Base-by-base conservation (phyloP, 2,329 filamentous ascomycete genomes). In the Colletotrichum gigasporum region DNA sequence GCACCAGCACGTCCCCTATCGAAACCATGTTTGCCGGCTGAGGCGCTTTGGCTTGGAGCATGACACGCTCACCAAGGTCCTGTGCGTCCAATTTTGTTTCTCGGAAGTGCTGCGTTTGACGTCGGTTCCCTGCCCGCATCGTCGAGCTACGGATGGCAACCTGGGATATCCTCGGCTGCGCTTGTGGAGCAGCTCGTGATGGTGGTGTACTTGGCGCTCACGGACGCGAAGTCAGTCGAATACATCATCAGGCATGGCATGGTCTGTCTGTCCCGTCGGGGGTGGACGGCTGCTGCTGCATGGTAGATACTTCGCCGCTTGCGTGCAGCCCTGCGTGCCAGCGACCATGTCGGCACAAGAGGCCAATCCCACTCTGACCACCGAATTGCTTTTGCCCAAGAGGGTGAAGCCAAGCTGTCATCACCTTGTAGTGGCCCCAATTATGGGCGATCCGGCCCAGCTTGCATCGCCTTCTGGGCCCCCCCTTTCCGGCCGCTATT, bases 291-390 rank as follows among this genome's bases (percentile, higher is more conserved):
- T n/a, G n/a, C n/a, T n/a, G n/a, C n/a, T n/a, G n/a, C n/a, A n/a
- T n/a, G n/a, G n/a, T n/a, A n/a, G n/a, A n/a, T n/a, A n/a, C 61
- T 60, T 50, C 55, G 56, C 56, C 61, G 61, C 41, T 54, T 61
- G 56, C 61, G 56, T 54, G 48, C 47, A 60, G 41, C 28, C 22
- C 20, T 22, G 48, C 30, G 34, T 26, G n/a, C 56, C 48, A 24
- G 48, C 34, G 26, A 61, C 18, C 35, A 41, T 51, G 59, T 50
- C 59, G 59, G 59, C 44, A 50, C 61, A 64, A 54, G n/a, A n/a
- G 61, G 55, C 48, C 32, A 26, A 60, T 54, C 47, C 54, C 37
- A 58, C 37, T 10, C 26, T 47, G 55, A 22, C 14, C 42, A 16
- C 26, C 22, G 18, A 39, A 30, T 30, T 55, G 26, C 58, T 56